A percentile compares a stretch with the other conserved stretches of the same genome.
Conservation (phyloP, 2,329 filamentous ascomycete species). For the Ascochyta clinopodiicola region DNA sequence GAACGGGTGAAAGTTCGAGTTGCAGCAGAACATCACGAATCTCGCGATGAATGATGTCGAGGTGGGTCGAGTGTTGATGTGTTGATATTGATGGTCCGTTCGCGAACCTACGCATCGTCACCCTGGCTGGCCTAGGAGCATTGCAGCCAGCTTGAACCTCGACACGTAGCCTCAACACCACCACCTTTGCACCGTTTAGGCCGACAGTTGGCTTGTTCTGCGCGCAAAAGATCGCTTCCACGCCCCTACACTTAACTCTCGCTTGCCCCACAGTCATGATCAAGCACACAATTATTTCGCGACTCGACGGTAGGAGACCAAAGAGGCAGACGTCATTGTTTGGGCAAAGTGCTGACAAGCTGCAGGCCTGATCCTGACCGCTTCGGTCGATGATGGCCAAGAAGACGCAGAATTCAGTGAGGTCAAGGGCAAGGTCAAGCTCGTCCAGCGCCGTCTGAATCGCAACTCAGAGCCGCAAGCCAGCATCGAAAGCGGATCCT, state of each 20-base stretch:
- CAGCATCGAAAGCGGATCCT: conserved; percentile 83
- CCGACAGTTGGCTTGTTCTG: neutral
- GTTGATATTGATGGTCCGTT: conserved; percentile 23
- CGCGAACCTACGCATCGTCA: conserved; percentile 33
- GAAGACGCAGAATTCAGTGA: conserved; percentile 74
- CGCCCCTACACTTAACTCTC: neutral
- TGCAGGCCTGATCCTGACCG: conserved; percentile 89
- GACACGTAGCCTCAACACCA: conserved; percentile 41
- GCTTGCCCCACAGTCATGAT: conserved; percentile 66
- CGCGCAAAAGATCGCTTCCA: neutral
- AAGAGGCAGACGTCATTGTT: conserved; percentile 9
- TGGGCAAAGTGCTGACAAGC: conserved; percentile 26
- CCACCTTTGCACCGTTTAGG: conserved; percentile 5
- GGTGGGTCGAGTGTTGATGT: conserved; percentile 1
- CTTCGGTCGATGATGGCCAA: conserved; percentile 90
- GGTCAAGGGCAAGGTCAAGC: conserved; percentile 88
- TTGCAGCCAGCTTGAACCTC: conserved; percentile 20
- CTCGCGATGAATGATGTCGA: neutral
- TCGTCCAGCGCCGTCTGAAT: conserved; percentile 86
- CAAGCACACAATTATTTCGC: conserved; percentile 89
- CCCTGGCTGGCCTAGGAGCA: conserved; percentile 13
- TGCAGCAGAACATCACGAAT: neutral
- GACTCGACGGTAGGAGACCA: conserved; percentile 75
- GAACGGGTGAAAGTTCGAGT: neutral
- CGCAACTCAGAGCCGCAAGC: conserved; percentile 90